Evolutionary conservation across 1,284 basidiomycete genomes (phyloP), one percentile per base, ranked within the genome.

Genomic region (Xerocomus minutiporus): DNA sequence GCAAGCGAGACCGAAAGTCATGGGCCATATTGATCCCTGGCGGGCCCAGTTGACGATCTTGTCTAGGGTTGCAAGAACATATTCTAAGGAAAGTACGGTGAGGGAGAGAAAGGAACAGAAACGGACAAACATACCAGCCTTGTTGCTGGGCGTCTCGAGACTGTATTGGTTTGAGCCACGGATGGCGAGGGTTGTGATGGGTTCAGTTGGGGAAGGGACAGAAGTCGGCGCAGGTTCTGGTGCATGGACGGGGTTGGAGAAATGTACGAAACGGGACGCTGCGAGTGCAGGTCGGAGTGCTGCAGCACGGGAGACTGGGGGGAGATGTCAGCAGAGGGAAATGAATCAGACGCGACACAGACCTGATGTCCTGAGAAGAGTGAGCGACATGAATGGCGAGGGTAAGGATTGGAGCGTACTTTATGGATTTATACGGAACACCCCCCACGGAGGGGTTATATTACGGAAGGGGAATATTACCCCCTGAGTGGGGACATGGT

Each of bases 21-120:
- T 97, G 41, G 97, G 97, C 97, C 97, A 99, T 86, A 98, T 96
- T 31, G 93, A 97, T 53, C 96, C 88, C 74, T 98, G 95, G 54
- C 96, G 80, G 13, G 89, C 95, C 96, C 96, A 99, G 73, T 99
- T 99, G 64, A 89, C 91, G 41, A 99, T 82, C 77, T 98, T 98
- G 77, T 99, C 96, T 55, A 97, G 75, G 0, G 94, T 96, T 1
- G 94, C 93, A 41, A 99, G 78, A 0, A 97, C 94, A 79, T 98
- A 99, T 74, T 99, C 96, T 92, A 73, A 48, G 26, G n/a, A 39
- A 13, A 46, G 13, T 11, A 31, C n/a, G 31, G 13, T 51, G 45
- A 50, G 44, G 32, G 42, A 51, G 53, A 12, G 46, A 50, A 40
- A 11, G 43, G 13, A 38, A 1, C 31, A 39, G 31, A 26, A 4